Evolutionary conservation across 2,329 filamentous ascomycete species (phyloP).

Genomic region (Ceratocystis harringtonii): DNA sequence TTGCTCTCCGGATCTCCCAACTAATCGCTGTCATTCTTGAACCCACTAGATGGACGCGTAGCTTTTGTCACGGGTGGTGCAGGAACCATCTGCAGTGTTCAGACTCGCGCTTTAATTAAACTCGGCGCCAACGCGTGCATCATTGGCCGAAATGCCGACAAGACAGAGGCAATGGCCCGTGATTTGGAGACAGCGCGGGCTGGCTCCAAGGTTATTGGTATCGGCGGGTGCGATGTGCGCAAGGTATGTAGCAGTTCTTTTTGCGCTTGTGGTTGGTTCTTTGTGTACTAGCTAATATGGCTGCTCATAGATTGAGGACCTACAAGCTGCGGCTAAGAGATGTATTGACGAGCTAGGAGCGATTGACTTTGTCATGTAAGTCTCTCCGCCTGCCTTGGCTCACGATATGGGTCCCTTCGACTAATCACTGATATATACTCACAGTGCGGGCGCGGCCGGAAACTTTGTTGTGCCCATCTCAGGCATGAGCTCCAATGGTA

Average conservation of each 20-base stretch:
- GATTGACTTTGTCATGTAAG: conserved; percentile 85
- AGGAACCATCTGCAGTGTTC: conserved; percentile 84
- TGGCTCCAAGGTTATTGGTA: conserved; percentile 72
- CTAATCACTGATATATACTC: not conserved
- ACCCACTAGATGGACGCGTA: conserved; percentile 57
- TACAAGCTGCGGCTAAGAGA: conserved; percentile 60
- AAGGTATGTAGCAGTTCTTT: conserved; percentile 34
- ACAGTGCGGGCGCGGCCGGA: conserved; percentile 78
- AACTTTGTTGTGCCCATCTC: conserved; percentile 86
- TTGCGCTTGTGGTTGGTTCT: not conserved
- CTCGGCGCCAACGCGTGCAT: conserved; percentile 91
- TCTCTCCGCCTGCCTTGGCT: conserved; percentile 3
- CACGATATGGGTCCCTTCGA: not conserved
- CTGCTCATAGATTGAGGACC: conserved; percentile 36
- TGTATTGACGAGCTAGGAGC: conserved; percentile 71
- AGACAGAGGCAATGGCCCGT: conserved; percentile 66
- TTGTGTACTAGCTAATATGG: not conserved
- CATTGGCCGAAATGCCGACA: conserved; percentile 73
- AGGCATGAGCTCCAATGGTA: conserved; percentile 56
- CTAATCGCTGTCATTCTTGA: not conserved
- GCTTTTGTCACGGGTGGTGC: conserved; percentile 92
- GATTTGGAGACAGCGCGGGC: conserved; percentile 67
- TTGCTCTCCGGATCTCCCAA: not conserved
- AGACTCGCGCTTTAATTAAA: conserved; percentile 79
- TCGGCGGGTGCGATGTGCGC: conserved; percentile 68